A percentile compares a stretch with the other conserved stretches of the same genome.
Conservation (phyloP, 2,329 filamentous ascomycete genomes). For the Purpureocillium lavendulum region DNA sequence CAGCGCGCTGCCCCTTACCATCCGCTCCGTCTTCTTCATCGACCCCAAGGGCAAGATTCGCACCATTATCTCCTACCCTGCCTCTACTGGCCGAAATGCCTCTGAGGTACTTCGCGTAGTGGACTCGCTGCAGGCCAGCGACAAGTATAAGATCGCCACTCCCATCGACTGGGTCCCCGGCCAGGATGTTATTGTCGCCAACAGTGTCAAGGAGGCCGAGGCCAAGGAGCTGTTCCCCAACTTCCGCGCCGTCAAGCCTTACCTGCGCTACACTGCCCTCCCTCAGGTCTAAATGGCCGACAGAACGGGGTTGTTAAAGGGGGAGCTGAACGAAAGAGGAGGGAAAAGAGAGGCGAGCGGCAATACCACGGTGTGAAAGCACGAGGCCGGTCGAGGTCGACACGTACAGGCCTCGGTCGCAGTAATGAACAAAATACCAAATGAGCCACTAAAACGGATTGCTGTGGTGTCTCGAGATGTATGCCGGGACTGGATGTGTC, state of each 20-base stretch:
- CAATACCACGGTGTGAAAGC: too few species aligned
- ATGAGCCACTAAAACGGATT: too few species aligned
- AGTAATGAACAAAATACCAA: too few species aligned
- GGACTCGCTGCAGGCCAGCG: conserved; percentile 73
- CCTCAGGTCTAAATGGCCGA: conserved; percentile 38
- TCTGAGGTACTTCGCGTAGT: conserved; percentile 71
- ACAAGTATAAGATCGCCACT: conserved; percentile 81
- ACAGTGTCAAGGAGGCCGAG: conserved; percentile 72
- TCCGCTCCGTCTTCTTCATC: conserved; percentile 91
- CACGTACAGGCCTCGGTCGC: too few species aligned
- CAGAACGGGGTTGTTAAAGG: background rate
- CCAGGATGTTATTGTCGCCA: conserved; percentile 88
- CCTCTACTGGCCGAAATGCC: conserved; percentile 79
- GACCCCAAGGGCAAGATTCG: conserved; percentile 91
- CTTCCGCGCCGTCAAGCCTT: conserved; percentile 59
- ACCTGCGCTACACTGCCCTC: conserved; percentile 65
- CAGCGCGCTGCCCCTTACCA: conserved; percentile 85
- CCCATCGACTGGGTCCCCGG: conserved; percentile 87
- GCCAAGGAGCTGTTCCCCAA: conserved; percentile 83
- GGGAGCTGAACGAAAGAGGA: background rate
- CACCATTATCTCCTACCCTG: conserved; percentile 86
- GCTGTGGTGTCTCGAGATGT: too few species aligned
- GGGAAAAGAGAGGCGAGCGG: too few species aligned
- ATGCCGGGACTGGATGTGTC: too few species aligned
- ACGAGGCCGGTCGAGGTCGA: too few species aligned